Base-by-base conservation (phyloP, 371 early-diverging fungal species). In the Phascolomyces articulosus region DNA sequence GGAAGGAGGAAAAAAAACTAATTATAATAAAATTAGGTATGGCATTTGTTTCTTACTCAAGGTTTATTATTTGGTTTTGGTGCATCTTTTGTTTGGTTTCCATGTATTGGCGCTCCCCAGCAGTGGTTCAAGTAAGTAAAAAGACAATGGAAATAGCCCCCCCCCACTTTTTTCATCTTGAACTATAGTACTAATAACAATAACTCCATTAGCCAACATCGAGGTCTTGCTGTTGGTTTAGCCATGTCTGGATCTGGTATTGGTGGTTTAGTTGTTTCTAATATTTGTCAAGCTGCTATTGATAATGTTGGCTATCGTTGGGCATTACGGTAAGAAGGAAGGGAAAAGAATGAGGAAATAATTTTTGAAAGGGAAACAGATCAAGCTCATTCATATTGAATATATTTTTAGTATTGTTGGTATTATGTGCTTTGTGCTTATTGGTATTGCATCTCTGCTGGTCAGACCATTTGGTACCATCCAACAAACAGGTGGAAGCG, bases 81-180 rank as follows among this genome's bases (percentile, higher is more conserved):
- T 13, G 78, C 84, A 4, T 83, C 88, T 0, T 73, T 95, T 49
- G 62, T 89, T 6, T 90, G 86, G 77, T 86, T 92, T 38, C 89
- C 92, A 1, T 87, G 87, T 49, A 69, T 91, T 15, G 75, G 86
- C 9, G 83, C 90, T 6, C 85, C 90, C 0, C 77, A 87, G 20
- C 89, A 93, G 55, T 93, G 90, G 89, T 94, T 92, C 64, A 63
- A 71, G n/a, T n/a, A n/a, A n/a, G n/a, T n/a, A n/a, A n/a, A n/a
- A n/a, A n/a, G n/a, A n/a, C n/a, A n/a, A n/a, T n/a, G n/a, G n/a
- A n/a, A n/a, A n/a, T n/a, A n/a, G n/a, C n/a, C n/a, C n/a, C n/a
- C n/a, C n/a, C n/a, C n/a, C n/a, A n/a, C n/a, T n/a, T n/a, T n/a
- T n/a, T n/a, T n/a, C n/a, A n/a, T n/a, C n/a, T n/a, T n/a, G n/a